Conservation (phyloP, 2,329 filamentous ascomycete species). For the Colletotrichum sp. region DNA sequence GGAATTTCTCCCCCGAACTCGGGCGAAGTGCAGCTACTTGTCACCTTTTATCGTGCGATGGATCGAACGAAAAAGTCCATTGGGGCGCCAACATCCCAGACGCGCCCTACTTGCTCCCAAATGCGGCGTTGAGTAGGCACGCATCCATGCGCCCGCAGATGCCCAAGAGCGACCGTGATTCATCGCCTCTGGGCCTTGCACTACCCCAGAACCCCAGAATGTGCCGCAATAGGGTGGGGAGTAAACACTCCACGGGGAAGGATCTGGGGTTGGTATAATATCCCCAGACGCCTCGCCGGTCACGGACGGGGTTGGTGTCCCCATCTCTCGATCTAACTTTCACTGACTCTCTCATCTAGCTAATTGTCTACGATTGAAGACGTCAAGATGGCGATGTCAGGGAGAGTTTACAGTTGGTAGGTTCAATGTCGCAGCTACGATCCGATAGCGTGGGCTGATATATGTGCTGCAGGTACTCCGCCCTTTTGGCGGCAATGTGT, state of each 20-base stretch:
- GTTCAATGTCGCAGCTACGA: background rate
- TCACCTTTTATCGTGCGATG: background rate
- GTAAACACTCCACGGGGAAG: background rate
- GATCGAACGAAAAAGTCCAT: background rate
- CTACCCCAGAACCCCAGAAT: background rate
- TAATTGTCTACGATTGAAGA: background rate
- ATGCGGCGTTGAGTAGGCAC: background rate
- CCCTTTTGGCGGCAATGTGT: slow-evolving; percentile 71
- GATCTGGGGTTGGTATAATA: background rate
- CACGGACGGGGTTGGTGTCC: background rate
- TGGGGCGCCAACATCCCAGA: background rate
- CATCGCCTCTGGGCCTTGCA: background rate
- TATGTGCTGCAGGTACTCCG: slow-evolving; percentile 52
- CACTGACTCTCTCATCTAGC: background rate
- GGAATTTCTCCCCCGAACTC: background rate
- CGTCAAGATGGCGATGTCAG: slow-evolving; percentile 8
- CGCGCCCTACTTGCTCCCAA: background rate
- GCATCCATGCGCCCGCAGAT: background rate
- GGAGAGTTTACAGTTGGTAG: background rate
- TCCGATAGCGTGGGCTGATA: background rate
- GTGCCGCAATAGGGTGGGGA: background rate
- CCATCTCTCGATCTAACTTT: background rate
- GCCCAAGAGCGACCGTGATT: background rate
- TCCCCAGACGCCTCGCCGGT: background rate
- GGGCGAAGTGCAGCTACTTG: background rate